Percentiles rank a stretch among this genome's conserved stretches.
phyloP scores from a whole-genome alignment of 345 rosid genomes.

The rapeseed (Brassica napus) region DNA sequence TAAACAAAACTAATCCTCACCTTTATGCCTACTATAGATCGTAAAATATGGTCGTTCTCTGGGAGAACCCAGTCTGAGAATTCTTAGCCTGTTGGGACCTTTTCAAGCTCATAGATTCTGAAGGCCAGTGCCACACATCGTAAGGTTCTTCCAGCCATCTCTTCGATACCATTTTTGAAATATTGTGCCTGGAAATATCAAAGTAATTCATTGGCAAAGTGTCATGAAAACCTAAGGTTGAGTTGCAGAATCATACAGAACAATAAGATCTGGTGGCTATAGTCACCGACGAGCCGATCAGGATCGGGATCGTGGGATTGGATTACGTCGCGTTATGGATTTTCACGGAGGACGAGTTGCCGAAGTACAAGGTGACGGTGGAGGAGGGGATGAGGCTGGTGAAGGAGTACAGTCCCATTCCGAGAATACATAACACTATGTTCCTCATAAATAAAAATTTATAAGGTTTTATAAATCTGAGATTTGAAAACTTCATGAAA shows the following conservation, averaged over 20 bases:
- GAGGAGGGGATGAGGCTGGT: neutral
- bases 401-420: no score
- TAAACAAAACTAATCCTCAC: constrained; percentile 36
- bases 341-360: neutral
- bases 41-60: constrained; percentile 80
- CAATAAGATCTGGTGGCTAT: no score
- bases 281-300: neutral
- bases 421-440: no score
- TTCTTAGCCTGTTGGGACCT: constrained; percentile 66
- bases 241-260: neutral
- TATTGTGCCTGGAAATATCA: constrained; percentile 46
- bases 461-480: no score
- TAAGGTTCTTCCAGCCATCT: constrained; percentile 82
- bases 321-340: neutral
- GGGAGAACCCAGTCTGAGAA: constrained; percentile 73
- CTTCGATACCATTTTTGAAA: constrained; percentile 64
- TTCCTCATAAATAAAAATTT: no score
- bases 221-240: neutral
- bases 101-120: constrained; percentile 61
- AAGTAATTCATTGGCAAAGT: neutral
- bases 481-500: no score
- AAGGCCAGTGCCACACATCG: constrained; percentile 93
- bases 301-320: neutral
- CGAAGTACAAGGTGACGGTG: neutral
- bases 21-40: constrained; percentile 91